Evolutionary conservation across 1,139 yeast genomes (phyloP), one percentile per base, ranked within the genome.

Genomic region (Tardiomyces blankii): DNA sequence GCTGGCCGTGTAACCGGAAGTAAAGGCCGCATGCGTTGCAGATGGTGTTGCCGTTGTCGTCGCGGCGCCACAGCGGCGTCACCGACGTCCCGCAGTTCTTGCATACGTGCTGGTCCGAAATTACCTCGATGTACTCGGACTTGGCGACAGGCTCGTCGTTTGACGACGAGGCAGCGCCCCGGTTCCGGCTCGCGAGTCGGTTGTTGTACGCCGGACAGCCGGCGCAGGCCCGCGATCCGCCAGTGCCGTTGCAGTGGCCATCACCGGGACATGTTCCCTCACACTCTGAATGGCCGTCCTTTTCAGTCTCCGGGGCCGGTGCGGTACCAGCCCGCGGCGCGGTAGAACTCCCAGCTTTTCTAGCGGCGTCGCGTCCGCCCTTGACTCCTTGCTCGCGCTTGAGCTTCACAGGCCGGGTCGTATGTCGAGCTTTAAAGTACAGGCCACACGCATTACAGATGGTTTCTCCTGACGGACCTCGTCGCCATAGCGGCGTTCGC

Each of bases 21-120:
- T 86, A 86, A 39, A 86, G 68, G 1, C 95, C 95, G 66, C 95
- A 85, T 0, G 95, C 95, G 59, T 86, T 86, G 68, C 95, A 86
- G 35, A 85, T 83, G 33, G 91, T 81, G 54, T 82, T 78, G 0
- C 95, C 95, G 6, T 72, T 73, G 49, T 80, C 87, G 56, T 85
- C 89, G 53, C 95, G 69, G 58, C 95, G 72, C 95, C 95, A 86
- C 14, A 86, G 68, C 0, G 95, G 95, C 0, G 95, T 86, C 52
- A 84, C 82, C 7, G 91, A 83, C 18, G 91, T 82, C 11, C 78
- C 80, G 66, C 95, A 86, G 65, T 86, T 86, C 55, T 74, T 81
- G 61, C 95, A 85, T 0, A 55, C 46, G 41, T 52, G 49, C n/a
- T 38, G 44, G 23, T 40, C 42, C 18, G 13, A 18, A n/a, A 39